These are phyloP conservation scores for Scheffersomyces lignosus DNA, from an alignment of 805 yeast genomes.

Conservation along the genomic window DNA sequence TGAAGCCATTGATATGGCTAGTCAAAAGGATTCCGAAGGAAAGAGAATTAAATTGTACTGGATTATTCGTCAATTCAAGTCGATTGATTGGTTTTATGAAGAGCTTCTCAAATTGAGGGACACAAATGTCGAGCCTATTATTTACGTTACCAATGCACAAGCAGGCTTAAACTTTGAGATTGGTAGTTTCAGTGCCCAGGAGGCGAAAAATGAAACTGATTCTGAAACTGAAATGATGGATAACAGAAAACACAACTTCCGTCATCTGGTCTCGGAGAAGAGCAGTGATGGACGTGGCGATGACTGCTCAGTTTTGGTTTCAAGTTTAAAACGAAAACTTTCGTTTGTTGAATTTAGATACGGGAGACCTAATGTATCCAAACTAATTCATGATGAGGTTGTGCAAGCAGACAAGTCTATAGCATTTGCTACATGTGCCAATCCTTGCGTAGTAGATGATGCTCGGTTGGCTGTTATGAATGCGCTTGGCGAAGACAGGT, in stretches of 20 bases:
- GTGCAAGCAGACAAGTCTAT: conserved; percentile 31
- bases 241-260: not conserved
- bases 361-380: conserved; percentile 40
- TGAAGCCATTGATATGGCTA: conserved; percentile 27
- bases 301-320: too few relatives aligned
- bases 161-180: too few relatives aligned
- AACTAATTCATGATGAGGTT: conserved; percentile 37
- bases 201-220: conserved; percentile 4
- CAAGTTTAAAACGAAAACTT: conserved; percentile 16
- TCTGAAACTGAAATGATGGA: not conserved
- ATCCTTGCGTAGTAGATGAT: conserved; percentile 37
- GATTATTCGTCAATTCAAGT: conserved; percentile 35
- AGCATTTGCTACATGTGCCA: conserved; percentile 50
- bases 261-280: not conserved
- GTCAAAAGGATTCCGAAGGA: not conserved
- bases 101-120: conserved; percentile 30
- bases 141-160: conserved; percentile 39
- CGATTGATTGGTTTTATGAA: conserved; percentile 36
- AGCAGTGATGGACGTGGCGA: too few relatives aligned
- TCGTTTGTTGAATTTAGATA: conserved; percentile 39
- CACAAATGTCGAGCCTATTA: conserved; percentile 33
- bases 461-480: conserved; percentile 22
- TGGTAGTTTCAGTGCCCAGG: too few relatives aligned
- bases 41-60: conserved; percentile 29
- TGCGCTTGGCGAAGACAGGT: conserved; percentile 15